These are phyloP conservation scores for Chlorella sp. DNA, from an alignment of 139 green algal species.

Conservation along the genomic window DNA sequence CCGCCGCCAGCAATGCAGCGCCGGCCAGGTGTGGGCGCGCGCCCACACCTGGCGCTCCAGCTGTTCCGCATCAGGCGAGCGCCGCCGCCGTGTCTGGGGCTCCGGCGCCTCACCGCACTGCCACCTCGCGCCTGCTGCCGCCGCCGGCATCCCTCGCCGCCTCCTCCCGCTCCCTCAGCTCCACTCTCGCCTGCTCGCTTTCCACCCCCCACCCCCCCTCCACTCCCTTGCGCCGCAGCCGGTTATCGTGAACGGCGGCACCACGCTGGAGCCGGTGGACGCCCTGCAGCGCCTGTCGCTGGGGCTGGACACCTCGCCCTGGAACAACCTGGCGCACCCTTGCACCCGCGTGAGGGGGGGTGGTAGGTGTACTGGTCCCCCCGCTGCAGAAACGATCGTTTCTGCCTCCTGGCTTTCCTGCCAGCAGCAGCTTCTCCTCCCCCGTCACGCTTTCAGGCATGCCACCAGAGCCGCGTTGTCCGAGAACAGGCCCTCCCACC, in stretches of 20 bases:
- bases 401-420: too few relatives aligned
- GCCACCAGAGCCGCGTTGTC: too few relatives aligned
- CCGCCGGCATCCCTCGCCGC: background rate
- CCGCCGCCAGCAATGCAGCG: too few relatives aligned
- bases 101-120: background rate
- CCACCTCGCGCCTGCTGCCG: background rate
- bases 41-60: slow-evolving; percentile 12
- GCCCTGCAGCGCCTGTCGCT: background rate
- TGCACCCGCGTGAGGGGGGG: too few relatives aligned
- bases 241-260: slow-evolving; percentile 25
- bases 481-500: too few relatives aligned
- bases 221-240: background rate
- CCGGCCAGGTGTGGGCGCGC: too few relatives aligned
- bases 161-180: background rate
- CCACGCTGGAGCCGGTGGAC: slow-evolving; percentile 21
- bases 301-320: background rate
- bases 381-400: too few relatives aligned
- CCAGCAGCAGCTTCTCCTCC: too few relatives aligned
- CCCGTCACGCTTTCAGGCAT: too few relatives aligned
- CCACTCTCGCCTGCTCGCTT: background rate
- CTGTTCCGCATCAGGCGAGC: too few relatives aligned
- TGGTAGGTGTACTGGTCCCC: too few relatives aligned
- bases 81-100: background rate
- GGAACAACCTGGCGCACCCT: slow-evolving; percentile 19
- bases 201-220: too few relatives aligned